phyloP scores from a whole-genome alignment of 345 rosid genomes.

The Noccaea caerulescens region DNA sequence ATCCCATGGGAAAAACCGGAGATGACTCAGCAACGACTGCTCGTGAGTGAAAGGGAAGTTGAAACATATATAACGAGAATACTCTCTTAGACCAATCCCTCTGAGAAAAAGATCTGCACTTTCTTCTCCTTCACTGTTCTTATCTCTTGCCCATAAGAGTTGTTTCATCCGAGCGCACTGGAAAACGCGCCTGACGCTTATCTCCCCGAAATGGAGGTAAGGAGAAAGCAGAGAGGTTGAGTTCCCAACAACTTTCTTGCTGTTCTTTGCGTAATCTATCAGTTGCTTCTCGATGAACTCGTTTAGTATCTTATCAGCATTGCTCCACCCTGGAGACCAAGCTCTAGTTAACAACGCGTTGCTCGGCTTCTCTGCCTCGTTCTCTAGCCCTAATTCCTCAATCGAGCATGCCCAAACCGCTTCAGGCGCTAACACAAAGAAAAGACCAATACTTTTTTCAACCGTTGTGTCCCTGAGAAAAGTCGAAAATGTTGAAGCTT shows the following conservation, averaged over 20 bases:
- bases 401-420: constrained; percentile 57
- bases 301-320: constrained; percentile 69
- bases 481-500: not conserved
- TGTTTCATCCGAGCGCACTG: constrained; percentile 72
- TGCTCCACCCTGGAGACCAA: constrained; percentile 96
- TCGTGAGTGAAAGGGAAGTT: constrained; percentile 93
- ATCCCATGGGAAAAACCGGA: constrained; percentile 82
- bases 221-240: constrained; percentile 86
- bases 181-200: constrained; percentile 86
- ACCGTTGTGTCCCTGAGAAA: not conserved
- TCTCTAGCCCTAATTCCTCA: constrained; percentile 79
- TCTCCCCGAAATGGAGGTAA: constrained; percentile 89
- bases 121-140: constrained; percentile 58
- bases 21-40: constrained; percentile 63
- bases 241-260: constrained; percentile 62
- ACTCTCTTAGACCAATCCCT: constrained; percentile 87
- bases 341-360: constrained; percentile 84
- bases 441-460: not conserved
- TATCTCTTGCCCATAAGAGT: constrained; percentile 75
- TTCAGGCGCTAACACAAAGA: constrained; percentile 48
- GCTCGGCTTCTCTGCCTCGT: constrained; percentile 82
- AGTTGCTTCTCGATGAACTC: constrained; percentile 75
- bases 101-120: constrained; percentile 68
- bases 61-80: constrained; percentile 91
- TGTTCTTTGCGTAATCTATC: constrained; percentile 57